Conservation (phyloP, 805 yeast species). For the Lachancea dasiensis region DNA sequence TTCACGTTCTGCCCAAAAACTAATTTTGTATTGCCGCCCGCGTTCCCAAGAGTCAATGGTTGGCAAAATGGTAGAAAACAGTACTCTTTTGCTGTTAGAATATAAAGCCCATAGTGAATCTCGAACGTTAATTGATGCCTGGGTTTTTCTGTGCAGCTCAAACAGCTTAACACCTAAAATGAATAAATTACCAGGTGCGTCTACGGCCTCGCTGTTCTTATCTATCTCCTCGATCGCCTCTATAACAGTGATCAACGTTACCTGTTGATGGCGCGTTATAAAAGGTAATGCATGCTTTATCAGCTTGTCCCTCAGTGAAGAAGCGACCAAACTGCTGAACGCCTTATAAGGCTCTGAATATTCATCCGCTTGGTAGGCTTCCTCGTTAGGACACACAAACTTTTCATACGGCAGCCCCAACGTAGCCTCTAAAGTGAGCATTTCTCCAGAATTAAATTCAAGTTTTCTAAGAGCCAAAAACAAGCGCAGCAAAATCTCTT, state of each 20-base stretch:
- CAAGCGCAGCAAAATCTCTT: constrained; percentile 49
- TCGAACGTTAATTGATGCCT: constrained; percentile 58
- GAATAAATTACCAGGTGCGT: constrained; percentile 61
- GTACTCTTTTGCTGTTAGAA: constrained; percentile 66
- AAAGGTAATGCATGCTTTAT: constrained; percentile 66
- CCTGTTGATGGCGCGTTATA: constrained; percentile 86
- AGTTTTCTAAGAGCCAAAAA: constrained; percentile 50
- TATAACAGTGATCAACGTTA: constrained; percentile 65
- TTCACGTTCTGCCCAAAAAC: constrained; percentile 58
- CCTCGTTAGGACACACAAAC: constrained; percentile 22
- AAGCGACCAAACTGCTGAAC: constrained; percentile 41
- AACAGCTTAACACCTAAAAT: constrained; percentile 65
- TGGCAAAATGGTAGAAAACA: constrained; percentile 41
- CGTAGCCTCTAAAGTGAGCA: constrained; percentile 26
- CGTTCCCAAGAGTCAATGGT: constrained; percentile 51
- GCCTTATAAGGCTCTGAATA: constrained; percentile 36
- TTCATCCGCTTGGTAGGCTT: constrained; percentile 19
- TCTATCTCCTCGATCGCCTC: constrained; percentile 56
- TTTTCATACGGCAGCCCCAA: constrained; percentile 27
- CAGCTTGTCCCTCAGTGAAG: constrained; percentile 51
- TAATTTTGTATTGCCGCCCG: constrained; percentile 55
- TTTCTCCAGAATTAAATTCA: constrained; percentile 37
- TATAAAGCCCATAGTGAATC: constrained; percentile 87
- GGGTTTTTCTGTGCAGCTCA: constrained; percentile 46
- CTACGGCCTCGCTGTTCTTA: constrained; percentile 33